Base-by-base conservation (phyloP, 202 grass and related monocot species). In the Panicum virgatum region DNA sequence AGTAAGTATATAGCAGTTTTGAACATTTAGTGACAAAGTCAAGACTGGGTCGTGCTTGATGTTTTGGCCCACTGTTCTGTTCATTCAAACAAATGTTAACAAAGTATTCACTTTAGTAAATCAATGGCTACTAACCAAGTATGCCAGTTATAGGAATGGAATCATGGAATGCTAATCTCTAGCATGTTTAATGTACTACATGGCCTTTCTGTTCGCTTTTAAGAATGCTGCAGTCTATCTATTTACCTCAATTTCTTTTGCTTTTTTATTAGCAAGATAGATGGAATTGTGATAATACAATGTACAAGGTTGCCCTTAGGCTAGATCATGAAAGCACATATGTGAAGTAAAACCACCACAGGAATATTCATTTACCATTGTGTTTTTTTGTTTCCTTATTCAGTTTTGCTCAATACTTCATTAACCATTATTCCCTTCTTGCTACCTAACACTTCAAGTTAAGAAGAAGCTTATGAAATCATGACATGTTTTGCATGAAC, bases 391-490 rank as follows among this genome's bases (percentile, higher is more conserved):
- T 77, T 77, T 4, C 20, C 14, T 80, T 39, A 5, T 76, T 66
- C 30, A 79, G 25, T 72, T 69, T 87, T 72, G 12, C 46, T 57
- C 25, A 83, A 65, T 62, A 74, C 38, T 72, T 29, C 12, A 71
- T 38, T 11, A 26, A 23, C 52, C 36, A 42, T 51, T 57, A 22
- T 65, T 20, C 12, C 23, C 26, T 53, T 20, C 59, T 57, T 36
- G 12, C 38, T 67, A 59, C 59, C 37, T 74, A 54, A 74, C 20
- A 59, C 40, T 36, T 20, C 76, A 46, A 72, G 23, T 30, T 63
- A 34, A 34, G n/a, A 88, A 75, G 22, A 75, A 77, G 74, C 54
- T 71, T 70, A 23, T 78, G 16, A 66, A 34, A 84, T 61, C 59
- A 66, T 80, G 23, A 52, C 59, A 89, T 58, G 26, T 66, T 78